Percentiles rank a stretch among this genome's conserved stretches.
phyloP scores from a whole-genome alignment of 2,329 filamentous ascomycete genomes.

The Calonectria henricotiae region DNA sequence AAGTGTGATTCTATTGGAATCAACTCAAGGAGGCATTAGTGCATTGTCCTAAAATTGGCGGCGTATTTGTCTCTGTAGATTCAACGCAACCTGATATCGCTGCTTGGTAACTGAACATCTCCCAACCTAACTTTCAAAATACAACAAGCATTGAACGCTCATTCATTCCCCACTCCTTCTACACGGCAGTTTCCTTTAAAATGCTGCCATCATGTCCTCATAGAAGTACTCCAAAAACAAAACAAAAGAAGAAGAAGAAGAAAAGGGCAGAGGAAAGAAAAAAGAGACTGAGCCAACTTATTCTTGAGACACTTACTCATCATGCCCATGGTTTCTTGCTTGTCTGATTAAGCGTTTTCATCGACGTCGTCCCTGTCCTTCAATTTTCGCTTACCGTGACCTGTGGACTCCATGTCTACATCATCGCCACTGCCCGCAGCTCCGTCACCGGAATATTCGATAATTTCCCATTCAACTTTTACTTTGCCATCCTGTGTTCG shows the following conservation, averaged over 20 bases:
- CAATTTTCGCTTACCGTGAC: constrained; percentile 70
- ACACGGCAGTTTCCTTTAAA: neutral
- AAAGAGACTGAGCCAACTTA: neutral
- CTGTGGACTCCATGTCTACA: constrained; percentile 56
- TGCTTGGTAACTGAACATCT: neutral
- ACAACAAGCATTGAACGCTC: constrained; percentile 10
- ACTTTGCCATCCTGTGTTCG: constrained; percentile 75
- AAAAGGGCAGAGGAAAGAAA: too few relatives aligned
- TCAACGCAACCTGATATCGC: constrained; percentile 4
- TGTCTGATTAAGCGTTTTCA: constrained; percentile 27
- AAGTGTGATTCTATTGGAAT: neutral
- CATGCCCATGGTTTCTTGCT: neutral
- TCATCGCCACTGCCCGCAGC: constrained; percentile 56
- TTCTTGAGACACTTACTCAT: constrained; percentile 9
- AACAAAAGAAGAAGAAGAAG: too few relatives aligned
- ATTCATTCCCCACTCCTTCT: neutral
- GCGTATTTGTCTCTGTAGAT: neutral
- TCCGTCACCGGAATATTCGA: constrained; percentile 77
- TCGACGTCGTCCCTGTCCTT: constrained; percentile 60
- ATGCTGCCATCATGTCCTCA: neutral
- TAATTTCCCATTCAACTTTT: constrained; percentile 86
- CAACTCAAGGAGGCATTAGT: neutral
- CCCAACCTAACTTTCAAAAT: constrained; percentile 9
- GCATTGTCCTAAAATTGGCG: constrained; percentile 1
- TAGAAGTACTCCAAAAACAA: neutral